phyloP scores from a whole-genome alignment of 108 stramenopile genomes.

The Skeletonema menzelii region DNA sequence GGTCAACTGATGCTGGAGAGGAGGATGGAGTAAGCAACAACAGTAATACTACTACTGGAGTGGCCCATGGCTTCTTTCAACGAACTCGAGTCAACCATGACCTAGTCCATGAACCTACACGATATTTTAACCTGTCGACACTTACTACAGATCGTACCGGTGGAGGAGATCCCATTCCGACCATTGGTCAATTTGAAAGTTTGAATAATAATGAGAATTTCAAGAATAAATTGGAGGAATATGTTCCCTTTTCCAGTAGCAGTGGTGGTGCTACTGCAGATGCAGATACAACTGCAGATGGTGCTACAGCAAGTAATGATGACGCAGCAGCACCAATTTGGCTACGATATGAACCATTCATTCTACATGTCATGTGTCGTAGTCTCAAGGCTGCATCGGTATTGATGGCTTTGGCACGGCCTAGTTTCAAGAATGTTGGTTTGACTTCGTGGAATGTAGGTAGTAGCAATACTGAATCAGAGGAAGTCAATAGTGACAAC shows the following conservation, averaged over 20 bases:
- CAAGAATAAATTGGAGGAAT: slow-evolving; percentile 13
- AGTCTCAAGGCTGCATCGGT: slow-evolving; percentile 67
- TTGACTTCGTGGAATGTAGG: slow-evolving; percentile 69
- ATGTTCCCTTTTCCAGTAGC: background rate
- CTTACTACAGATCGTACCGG: slow-evolving; percentile 65
- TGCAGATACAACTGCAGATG: background rate
- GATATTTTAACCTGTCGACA: slow-evolving; percentile 76
- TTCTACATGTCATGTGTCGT: slow-evolving; percentile 84
- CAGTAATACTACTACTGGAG: background rate
- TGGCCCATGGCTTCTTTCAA: slow-evolving; percentile 45
- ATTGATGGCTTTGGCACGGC: slow-evolving; percentile 79
- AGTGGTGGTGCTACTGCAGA: background rate
- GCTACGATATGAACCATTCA: slow-evolving; percentile 88
- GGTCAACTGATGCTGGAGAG: background rate
- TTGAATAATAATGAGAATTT: slow-evolving; percentile 30
- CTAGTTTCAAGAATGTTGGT: slow-evolving; percentile 89
- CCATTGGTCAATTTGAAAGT: slow-evolving; percentile 78
- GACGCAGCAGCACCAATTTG: slow-evolving; percentile 48
- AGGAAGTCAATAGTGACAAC: background rate
- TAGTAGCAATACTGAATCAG: slow-evolving; percentile 1
- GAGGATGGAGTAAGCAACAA: background rate
- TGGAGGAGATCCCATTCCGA: slow-evolving; percentile 78
- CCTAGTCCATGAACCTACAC: slow-evolving; percentile 51
- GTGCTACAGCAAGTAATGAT: too few species aligned
- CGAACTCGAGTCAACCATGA: slow-evolving; percentile 82